Evolutionary conservation across 2,329 filamentous ascomycete genomes (phyloP).

Genomic region (Alternaria novae-zelandiae): DNA sequence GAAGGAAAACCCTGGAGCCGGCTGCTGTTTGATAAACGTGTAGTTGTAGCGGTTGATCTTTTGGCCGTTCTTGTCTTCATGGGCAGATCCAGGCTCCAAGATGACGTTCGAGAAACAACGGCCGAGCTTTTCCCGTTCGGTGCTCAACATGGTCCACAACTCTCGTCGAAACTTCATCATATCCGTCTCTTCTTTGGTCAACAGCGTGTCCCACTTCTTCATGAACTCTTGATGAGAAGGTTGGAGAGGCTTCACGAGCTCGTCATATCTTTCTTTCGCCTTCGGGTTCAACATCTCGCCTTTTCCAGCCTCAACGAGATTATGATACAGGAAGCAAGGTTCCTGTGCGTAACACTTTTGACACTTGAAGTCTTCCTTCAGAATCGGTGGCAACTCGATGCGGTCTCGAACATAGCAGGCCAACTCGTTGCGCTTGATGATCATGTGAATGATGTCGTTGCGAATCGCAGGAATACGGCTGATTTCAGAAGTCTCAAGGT

Average conservation of each 20-base stretch:
- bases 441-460: slow-evolving; percentile 92
- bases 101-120: slow-evolving; percentile 89
- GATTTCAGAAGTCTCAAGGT: slow-evolving; percentile 88
- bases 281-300: slow-evolving; percentile 81
- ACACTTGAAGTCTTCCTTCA: slow-evolving; percentile 81
- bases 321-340: slow-evolving; percentile 92
- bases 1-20: slow-evolving; percentile 75
- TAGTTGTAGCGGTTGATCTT: slow-evolving; percentile 95
- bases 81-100: slow-evolving; percentile 77
- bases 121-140: slow-evolving; percentile 84
- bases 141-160: slow-evolving; percentile 94
- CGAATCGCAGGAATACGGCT: slow-evolving; percentile 84
- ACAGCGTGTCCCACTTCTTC: slow-evolving; percentile 87
- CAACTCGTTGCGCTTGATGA: slow-evolving; percentile 91
- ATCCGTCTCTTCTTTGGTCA: slow-evolving; percentile 94
- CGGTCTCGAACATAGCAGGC: slow-evolving; percentile 84
- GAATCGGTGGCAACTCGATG: slow-evolving; percentile 83
- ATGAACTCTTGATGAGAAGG: slow-evolving; percentile 82
- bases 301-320: slow-evolving; percentile 82
- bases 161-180: slow-evolving; percentile 86
- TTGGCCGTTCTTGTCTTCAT: slow-evolving; percentile 70
- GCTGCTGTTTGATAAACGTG: slow-evolving; percentile 75
- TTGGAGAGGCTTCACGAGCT: slow-evolving; percentile 78
- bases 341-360: slow-evolving; percentile 89
- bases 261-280: slow-evolving; percentile 80